Percentiles rank a stretch among this genome's conserved stretches.
These are phyloP conservation scores for Aureoboletus auriporus DNA, from an alignment of 768 basidiomycete genomes.

Conservation along the genomic window DNA sequence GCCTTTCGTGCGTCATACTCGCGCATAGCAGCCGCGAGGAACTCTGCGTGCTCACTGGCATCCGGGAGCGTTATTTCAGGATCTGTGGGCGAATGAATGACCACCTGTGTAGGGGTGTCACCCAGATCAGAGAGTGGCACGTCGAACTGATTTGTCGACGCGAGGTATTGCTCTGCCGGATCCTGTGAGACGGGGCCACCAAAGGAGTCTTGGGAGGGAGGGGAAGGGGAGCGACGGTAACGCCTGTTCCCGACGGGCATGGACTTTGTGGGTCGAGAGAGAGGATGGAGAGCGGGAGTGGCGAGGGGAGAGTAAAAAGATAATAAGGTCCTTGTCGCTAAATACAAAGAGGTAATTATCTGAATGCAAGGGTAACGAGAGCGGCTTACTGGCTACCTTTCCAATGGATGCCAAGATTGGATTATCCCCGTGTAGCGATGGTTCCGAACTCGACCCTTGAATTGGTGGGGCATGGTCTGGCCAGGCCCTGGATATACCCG, in stretches of 20 bases:
- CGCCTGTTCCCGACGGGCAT: slow-evolving; percentile 20
- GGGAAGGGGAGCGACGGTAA: slow-evolving; percentile 34
- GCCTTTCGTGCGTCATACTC: slow-evolving; percentile 23
- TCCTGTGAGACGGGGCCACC: slow-evolving; percentile 48
- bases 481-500: slow-evolving; percentile 7
- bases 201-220: slow-evolving; percentile 60
- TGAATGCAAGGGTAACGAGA: slow-evolving; percentile 19
- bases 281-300: slow-evolving; percentile 9
- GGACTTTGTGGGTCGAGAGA: slow-evolving; percentile 16
- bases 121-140: slow-evolving; percentile 58
- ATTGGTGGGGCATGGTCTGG: slow-evolving; percentile 17
- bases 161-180: slow-evolving; percentile 42
- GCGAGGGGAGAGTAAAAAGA: slow-evolving; percentile 33
- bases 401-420: slow-evolving; percentile 26
- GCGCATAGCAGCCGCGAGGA: slow-evolving; percentile 21
- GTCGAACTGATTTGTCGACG: slow-evolving; percentile 46
- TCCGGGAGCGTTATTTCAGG: slow-evolving; percentile 50
- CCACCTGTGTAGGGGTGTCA: slow-evolving; percentile 28
- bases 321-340: slow-evolving; percentile 27
- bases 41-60: slow-evolving; percentile 33
- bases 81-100: slow-evolving; percentile 29
- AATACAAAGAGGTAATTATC: slow-evolving; percentile 25
- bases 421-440: slow-evolving; percentile 20
- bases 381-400: slow-evolving; percentile 32
- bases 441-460: slow-evolving; percentile 27